These are phyloP conservation scores for Peniophora sp. DNA, from an alignment of 1,284 basidiomycete species.

Conservation along the genomic window DNA sequence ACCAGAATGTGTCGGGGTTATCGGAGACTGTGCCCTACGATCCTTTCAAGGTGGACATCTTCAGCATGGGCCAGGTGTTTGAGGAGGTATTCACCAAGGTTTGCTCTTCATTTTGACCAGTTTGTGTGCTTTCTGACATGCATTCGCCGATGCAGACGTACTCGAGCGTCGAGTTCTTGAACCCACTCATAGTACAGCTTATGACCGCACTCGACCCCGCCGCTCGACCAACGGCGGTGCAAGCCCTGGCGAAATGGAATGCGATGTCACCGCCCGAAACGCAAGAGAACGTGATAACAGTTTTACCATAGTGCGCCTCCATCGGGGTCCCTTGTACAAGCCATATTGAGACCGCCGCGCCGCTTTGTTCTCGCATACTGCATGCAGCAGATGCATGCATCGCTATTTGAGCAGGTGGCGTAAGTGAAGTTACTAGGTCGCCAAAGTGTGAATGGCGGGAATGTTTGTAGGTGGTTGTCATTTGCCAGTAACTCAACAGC, in stretches of 20 bases:
- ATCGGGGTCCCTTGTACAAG: too few relatives aligned
- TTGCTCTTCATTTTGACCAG: not conserved
- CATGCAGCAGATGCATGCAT: too few relatives aligned
- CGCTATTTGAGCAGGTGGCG: too few relatives aligned
- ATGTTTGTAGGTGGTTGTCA: too few relatives aligned
- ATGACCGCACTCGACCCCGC: not conserved
- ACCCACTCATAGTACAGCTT: not conserved
- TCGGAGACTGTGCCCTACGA: not conserved
- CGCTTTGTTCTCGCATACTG: too few relatives aligned
- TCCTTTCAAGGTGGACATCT: not conserved
- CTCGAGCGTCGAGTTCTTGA: not conserved
- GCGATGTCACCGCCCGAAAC: too few relatives aligned
- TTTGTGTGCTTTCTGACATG: not conserved
- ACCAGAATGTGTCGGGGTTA: not conserved
- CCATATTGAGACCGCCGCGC: too few relatives aligned
- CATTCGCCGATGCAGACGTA: not conserved
- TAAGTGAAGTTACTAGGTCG: too few relatives aligned
- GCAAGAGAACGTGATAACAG: too few relatives aligned
- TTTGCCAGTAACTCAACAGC: too few relatives aligned
- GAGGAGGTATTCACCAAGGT: not conserved
- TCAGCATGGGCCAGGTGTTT: not conserved
- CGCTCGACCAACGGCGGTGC: not conserved
- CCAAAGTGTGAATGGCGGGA: too few relatives aligned
- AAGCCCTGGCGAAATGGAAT: not conserved
- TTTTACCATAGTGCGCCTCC: too few relatives aligned